phyloP scores from a whole-genome alignment of 345 rosid species.

The Populus euphratica region DNA sequence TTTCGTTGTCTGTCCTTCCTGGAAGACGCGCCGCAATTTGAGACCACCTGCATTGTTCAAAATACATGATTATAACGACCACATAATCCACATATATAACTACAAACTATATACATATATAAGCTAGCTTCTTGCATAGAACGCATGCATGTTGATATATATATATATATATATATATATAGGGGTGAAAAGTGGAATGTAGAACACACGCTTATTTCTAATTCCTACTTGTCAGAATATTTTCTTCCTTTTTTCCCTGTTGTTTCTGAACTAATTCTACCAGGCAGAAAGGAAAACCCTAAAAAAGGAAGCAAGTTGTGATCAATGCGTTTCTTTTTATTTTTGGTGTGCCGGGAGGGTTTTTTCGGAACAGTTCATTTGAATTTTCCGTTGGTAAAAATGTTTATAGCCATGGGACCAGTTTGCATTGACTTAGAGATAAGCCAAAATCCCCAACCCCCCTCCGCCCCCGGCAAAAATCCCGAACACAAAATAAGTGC shows the following conservation, averaged over 20 bases:
- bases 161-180: too few relatives aligned
- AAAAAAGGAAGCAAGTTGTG: background rate
- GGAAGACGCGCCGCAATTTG: conserved; percentile 91
- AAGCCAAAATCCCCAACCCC: too few relatives aligned
- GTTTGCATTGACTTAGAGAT: background rate
- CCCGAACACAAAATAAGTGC: background rate
- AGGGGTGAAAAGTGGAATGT: background rate
- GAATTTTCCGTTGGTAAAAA: background rate
- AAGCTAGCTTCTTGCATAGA: too few relatives aligned
- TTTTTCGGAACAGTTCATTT: background rate
- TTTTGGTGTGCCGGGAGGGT: background rate
- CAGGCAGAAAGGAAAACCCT: too few relatives aligned
- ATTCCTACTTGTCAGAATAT: background rate
- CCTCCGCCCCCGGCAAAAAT: too few relatives aligned
- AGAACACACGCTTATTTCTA: background rate
- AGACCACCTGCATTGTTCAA: conserved; percentile 58
- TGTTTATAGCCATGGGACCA: background rate
- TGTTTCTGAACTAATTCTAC: too few relatives aligned
- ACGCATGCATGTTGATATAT: background rate
- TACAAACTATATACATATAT: too few relatives aligned
- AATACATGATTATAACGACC: background rate
- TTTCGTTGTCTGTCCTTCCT: conserved; percentile 88
- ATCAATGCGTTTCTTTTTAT: background rate
- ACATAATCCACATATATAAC: background rate
- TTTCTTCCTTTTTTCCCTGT: too few relatives aligned